A percentile compares a stretch with the other conserved stretches of the same genome.
Conservation (phyloP, 129 eudicot genomes). For the Smallanthus sonchifolius region DNA sequence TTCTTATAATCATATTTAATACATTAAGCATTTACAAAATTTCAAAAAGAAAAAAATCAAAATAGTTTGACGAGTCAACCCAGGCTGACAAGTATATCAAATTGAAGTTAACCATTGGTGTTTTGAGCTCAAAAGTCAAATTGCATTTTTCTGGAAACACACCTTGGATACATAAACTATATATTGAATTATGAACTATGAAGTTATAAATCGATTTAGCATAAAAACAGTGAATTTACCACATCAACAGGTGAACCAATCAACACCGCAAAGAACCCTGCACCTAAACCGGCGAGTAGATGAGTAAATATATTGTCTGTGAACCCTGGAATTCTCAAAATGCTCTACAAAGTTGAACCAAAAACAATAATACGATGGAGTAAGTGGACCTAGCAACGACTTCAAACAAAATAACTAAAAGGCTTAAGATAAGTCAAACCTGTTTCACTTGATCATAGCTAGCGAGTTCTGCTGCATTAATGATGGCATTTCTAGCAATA, state of each 20-base stretch:
- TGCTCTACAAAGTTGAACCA: slow-evolving; percentile 41
- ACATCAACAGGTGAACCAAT: slow-evolving; percentile 97
- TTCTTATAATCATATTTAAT: not conserved
- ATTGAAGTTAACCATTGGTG: not conserved
- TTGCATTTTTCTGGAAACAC: not conserved
- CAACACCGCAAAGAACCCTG: slow-evolving; percentile 96
- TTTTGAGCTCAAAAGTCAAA: not conserved
- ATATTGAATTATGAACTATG: not conserved
- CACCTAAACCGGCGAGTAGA: slow-evolving; percentile 86
- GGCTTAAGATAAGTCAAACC: slow-evolving; percentile 34
- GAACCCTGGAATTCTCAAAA: slow-evolving; percentile 77
- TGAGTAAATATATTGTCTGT: slow-evolving; percentile 74
- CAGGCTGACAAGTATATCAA: not conserved
- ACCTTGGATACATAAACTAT: not conserved
- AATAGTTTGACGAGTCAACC: not conserved
- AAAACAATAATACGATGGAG: slow-evolving; percentile 14
- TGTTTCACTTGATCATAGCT: slow-evolving; percentile 95
- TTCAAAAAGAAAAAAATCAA: not conserved
- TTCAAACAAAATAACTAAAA: slow-evolving; percentile 3
- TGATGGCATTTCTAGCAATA: slow-evolving; percentile 85
- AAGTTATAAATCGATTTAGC: slow-evolving; percentile 2
- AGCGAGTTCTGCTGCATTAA: slow-evolving; percentile 96
- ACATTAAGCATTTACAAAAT: not conserved
- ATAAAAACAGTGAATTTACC: slow-evolving; percentile 37
- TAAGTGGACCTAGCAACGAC: not conserved